Evolutionary conservation across 441 rosid species (phyloP).

Genomic region (Corymbia citriodora): DNA sequence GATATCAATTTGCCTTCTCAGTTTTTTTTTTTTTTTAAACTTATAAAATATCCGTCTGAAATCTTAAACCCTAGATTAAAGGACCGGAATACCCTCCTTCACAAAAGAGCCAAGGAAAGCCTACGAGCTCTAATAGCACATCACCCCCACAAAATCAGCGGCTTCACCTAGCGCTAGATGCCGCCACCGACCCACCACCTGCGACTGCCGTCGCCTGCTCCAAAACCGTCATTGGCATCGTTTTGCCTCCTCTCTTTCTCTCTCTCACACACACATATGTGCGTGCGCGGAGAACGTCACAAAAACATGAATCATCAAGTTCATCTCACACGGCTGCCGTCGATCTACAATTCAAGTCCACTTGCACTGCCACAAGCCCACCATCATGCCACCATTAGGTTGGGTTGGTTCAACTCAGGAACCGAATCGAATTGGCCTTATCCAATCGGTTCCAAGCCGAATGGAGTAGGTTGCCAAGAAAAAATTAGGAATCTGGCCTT

Average conservation of each 20-base stretch:
- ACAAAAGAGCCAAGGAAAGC: not conserved
- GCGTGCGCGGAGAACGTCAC: not conserved
- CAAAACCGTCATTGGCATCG: not conserved
- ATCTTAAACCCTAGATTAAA: not conserved
- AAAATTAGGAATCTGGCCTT: not conserved
- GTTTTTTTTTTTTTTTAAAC: not conserved
- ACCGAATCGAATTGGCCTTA: not conserved
- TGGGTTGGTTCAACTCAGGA: not conserved
- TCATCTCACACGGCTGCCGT: not conserved
- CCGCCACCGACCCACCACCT: not conserved
- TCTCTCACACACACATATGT: not conserved
- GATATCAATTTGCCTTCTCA: not conserved
- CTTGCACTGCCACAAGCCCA: not conserved
- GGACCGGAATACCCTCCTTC: not conserved
- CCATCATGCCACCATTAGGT: not conserved
- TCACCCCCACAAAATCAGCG: not conserved
- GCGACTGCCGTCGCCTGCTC: not conserved
- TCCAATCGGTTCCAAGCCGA: not conserved
- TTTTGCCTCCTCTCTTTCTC: not conserved
- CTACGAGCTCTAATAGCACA: not conserved
- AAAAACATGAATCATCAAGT: not conserved
- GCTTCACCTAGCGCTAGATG: not conserved
- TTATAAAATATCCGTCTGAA: too few relatives aligned
- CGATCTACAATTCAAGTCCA: not conserved
- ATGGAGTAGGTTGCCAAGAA: not conserved